These are phyloP conservation scores for Penicillium sp. DNA, from an alignment of 2,329 filamentous ascomycete genomes.

Conservation along the genomic window DNA sequence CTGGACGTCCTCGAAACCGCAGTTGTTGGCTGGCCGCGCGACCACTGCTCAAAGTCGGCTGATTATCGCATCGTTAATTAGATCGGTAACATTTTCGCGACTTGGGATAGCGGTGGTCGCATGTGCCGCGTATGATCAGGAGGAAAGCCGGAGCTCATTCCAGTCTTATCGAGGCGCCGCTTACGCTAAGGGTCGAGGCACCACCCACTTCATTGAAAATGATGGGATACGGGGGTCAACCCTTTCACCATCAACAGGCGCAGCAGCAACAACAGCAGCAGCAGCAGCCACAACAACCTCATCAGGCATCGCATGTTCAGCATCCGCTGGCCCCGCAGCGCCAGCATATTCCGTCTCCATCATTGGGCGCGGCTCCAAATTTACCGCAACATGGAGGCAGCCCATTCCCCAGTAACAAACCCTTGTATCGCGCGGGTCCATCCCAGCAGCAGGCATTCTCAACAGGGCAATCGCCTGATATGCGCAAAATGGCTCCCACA, in stretches of 20 bases:
- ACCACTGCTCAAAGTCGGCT: constrained; percentile 14
- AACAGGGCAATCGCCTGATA: constrained; percentile 38
- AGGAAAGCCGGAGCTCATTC: constrained; percentile 6
- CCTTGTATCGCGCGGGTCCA: constrained; percentile 31
- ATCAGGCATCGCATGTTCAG: constrained; percentile 28
- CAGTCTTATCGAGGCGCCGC: constrained; percentile 24
- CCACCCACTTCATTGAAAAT: constrained; percentile 33
- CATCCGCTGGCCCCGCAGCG: constrained; percentile 33
- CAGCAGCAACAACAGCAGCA: constrained; percentile 33
- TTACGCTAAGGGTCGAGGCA: constrained; percentile 22
- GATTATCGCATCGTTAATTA: constrained; percentile 5
- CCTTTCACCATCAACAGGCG: constrained; percentile 37
- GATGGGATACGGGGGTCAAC: constrained; percentile 45
- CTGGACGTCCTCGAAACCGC: constrained; percentile 21
- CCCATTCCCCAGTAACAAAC: constrained; percentile 36
- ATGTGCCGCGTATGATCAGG: constrained; percentile 24
- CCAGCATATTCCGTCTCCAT: constrained; percentile 41
- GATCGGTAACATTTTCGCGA: background rate
- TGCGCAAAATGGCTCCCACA: constrained; percentile 43
- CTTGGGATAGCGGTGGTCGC: constrained; percentile 22
- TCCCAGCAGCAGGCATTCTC: constrained; percentile 37
- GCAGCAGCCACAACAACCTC: constrained; percentile 32
- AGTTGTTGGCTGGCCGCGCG: constrained; percentile 21
- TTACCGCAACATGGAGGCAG: constrained; percentile 35
- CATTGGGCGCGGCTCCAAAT: constrained; percentile 33